Percentiles rank a stretch among this genome's conserved stretches.
phyloP scores from a whole-genome alignment of 495 filamentous ascomycete genomes.

The Mytilinidion resinicola region DNA sequence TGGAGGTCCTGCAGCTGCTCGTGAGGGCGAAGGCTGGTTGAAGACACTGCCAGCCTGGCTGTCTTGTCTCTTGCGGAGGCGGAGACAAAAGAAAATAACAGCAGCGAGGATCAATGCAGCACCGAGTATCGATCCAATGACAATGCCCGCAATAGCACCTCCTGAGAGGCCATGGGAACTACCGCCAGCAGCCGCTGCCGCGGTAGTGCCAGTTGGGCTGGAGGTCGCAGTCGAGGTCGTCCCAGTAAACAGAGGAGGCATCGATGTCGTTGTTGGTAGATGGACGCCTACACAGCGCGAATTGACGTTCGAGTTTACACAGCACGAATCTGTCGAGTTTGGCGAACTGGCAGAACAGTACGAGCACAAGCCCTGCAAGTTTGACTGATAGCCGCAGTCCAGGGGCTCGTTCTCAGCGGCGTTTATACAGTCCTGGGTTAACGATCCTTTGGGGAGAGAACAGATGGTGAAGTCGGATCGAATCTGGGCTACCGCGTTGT shows the following conservation, averaged over 20 bases:
- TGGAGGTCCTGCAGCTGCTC: constrained; percentile 41
- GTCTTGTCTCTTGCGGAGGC: constrained; percentile 50
- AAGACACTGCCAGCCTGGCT: constrained; percentile 60
- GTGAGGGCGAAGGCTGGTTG: constrained; percentile 79
- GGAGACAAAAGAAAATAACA: constrained; percentile 50
- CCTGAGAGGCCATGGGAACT: constrained; percentile 56
- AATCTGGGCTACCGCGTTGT: constrained; percentile 66
- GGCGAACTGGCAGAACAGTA: constrained; percentile 77
- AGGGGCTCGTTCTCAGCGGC: constrained; percentile 74
- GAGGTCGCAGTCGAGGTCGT: constrained; percentile 41
- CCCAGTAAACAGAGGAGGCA: constrained; percentile 56
- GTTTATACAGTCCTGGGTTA: constrained; percentile 67
- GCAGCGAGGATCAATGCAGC: constrained; percentile 60
- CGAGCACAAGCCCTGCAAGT: constrained; percentile 76
- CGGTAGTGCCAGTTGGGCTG: constrained; percentile 36
- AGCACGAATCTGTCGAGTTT: constrained; percentile 94
- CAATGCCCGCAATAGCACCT: constrained; percentile 84
- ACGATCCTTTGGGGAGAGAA: constrained; percentile 68
- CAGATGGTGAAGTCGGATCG: constrained; percentile 91
- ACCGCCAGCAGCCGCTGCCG: constrained; percentile 12
- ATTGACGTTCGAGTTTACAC: constrained; percentile 69
- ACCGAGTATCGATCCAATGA: constrained; percentile 71
- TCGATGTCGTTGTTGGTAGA: constrained; percentile 66
- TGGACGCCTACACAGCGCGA: constrained; percentile 63
- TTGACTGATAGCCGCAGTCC: constrained; percentile 81